phyloP scores from a whole-genome alignment of 345 rosid species.

The Kernera saxatilis region DNA sequence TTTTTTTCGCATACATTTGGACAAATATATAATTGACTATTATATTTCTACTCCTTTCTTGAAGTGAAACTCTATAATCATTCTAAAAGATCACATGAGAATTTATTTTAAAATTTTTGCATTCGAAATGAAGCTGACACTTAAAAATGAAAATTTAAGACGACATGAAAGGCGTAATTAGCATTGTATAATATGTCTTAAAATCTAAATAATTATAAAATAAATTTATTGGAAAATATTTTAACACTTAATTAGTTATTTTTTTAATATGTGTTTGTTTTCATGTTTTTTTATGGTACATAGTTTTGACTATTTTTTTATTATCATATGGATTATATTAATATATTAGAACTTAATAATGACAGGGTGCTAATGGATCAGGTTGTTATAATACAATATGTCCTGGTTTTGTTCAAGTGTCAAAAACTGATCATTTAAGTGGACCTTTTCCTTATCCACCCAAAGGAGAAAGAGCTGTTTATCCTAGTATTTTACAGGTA shows the following conservation, averaged over 20 bases:
- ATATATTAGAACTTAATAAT: neutral
- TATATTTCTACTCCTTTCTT: neutral
- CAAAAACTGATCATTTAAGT: neutral
- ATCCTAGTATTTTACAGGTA: neutral
- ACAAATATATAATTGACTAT: neutral
- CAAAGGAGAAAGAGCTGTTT: neutral
- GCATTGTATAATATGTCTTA: neutral
- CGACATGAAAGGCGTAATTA: neutral
- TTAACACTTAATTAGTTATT: neutral
- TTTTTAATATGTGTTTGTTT: neutral
- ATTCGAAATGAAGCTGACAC: neutral
- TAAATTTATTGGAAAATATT: neutral
- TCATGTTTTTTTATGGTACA: neutral
- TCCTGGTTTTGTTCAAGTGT: constrained; percentile 16
- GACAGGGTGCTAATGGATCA: constrained; percentile 8
- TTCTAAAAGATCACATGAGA: neutral
- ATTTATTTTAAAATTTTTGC: neutral
- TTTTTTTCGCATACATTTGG: neutral
- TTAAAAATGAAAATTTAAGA: neutral
- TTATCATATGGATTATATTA: neutral
- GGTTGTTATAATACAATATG: constrained; percentile 18
- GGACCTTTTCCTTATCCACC: neutral
- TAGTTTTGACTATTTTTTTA: neutral
- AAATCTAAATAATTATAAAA: neutral
- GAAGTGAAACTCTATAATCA: neutral